These are phyloP conservation scores for Diplodia intermedia DNA, from an alignment of 2,329 filamentous ascomycete genomes.

Conservation along the genomic window DNA sequence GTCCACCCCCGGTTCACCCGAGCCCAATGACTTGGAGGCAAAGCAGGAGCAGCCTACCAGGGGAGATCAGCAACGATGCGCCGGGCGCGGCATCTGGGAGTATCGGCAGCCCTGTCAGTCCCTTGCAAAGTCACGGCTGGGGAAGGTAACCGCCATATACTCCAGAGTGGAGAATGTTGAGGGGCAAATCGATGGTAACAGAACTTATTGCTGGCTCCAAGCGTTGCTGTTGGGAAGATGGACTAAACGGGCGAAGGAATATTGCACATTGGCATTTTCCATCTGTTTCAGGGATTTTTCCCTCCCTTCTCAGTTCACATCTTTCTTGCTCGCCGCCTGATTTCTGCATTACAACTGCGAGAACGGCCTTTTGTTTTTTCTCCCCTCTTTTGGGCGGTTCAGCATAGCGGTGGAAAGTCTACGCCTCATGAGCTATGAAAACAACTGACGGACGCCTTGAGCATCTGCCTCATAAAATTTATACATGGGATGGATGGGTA, in stretches of 20 bases:
- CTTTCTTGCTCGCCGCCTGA: background rate
- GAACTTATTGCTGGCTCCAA: background rate
- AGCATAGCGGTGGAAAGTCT: slow-evolving; percentile 12
- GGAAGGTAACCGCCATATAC: background rate
- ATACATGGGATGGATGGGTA: background rate
- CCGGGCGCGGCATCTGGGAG: background rate
- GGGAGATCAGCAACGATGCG: background rate
- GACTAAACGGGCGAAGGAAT: background rate
- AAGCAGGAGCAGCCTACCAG: background rate
- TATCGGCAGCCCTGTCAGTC: slow-evolving; percentile 1
- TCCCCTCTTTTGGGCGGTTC: background rate
- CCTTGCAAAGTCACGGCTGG: background rate
- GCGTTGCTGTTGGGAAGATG: background rate
- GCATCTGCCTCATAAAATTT: background rate
- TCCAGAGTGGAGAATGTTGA: background rate
- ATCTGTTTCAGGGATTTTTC: background rate
- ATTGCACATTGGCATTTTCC: background rate
- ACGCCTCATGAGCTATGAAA: background rate
- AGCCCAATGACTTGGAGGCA: slow-evolving; percentile 13
- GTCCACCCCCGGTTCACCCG: slow-evolving; percentile 1
- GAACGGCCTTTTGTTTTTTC: background rate
- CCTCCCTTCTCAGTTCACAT: background rate
- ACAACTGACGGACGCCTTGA: background rate
- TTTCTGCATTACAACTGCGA: background rate
- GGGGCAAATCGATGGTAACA: background rate